These are phyloP conservation scores for Cicer cuneatum DNA, from an alignment of 306 rosid genomes.

Conservation along the genomic window DNA sequence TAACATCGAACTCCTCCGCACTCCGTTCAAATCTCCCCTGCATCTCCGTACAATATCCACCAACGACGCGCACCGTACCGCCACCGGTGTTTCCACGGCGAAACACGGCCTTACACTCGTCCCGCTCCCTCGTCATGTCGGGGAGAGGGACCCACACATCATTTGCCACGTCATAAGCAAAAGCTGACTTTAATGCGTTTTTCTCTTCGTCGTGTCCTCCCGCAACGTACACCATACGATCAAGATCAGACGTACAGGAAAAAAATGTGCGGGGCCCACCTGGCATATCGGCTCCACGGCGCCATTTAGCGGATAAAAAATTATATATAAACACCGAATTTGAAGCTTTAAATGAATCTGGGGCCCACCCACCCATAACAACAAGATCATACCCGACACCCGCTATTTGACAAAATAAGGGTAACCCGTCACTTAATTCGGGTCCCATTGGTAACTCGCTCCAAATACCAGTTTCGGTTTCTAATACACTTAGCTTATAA, in stretches of 20 bases:
- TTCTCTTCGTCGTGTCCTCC: constrained; percentile 81
- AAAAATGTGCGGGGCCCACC: constrained; percentile 68
- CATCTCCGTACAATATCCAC: constrained; percentile 70
- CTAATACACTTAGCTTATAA: constrained; percentile 55
- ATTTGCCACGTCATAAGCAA: constrained; percentile 57
- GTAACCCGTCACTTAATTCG: constrained; percentile 50
- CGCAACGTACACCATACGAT: constrained; percentile 52
- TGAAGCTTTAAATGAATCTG: constrained; percentile 62
- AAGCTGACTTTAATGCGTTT: constrained; percentile 63
- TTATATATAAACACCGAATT: constrained; percentile 63
- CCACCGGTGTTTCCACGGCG: background rate
- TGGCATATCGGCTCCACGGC: constrained; percentile 72
- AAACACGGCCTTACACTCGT: constrained; percentile 69
- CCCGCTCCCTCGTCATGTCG: constrained; percentile 68
- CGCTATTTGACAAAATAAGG: constrained; percentile 68
- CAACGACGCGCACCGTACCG: constrained; percentile 49
- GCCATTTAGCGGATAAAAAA: constrained; percentile 59
- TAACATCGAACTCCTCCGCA: constrained; percentile 56
- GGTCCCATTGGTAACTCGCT: constrained; percentile 53
- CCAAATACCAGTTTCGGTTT: constrained; percentile 60
- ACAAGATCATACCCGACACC: constrained; percentile 64
- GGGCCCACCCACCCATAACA: constrained; percentile 81
- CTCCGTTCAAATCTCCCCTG: constrained; percentile 75
- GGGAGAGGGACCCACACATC: constrained; percentile 61
- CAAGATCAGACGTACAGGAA: constrained; percentile 56